A percentile compares a stretch with the other conserved stretches of the same genome.
Conservation (phyloP, 192 early-diverging fungal genomes). For the Backusella mclennaniae region DNA sequence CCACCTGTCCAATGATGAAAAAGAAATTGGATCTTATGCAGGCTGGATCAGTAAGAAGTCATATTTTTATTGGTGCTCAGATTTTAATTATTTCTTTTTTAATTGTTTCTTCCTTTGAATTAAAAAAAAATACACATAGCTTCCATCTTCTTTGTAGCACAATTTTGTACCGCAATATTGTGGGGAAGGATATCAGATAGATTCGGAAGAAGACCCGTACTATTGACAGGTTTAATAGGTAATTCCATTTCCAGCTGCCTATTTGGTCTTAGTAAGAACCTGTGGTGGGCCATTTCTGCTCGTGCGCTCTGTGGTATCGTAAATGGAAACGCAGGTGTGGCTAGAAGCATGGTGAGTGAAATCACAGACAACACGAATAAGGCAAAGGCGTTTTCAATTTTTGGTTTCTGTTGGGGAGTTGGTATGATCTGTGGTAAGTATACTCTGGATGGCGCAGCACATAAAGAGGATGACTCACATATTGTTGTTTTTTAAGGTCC, state of each 20-base stretch:
- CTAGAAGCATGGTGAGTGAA: slow-evolving; percentile 82
- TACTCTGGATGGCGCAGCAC: neutral
- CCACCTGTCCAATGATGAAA: slow-evolving; percentile 63
- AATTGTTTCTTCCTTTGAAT: neutral
- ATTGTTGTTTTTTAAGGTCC: slow-evolving; percentile 47
- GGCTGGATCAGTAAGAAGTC: slow-evolving; percentile 56
- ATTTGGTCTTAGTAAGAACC: slow-evolving; percentile 69
- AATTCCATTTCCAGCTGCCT: slow-evolving; percentile 64
- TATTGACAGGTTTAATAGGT: slow-evolving; percentile 78
- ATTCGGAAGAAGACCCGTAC: slow-evolving; percentile 76
- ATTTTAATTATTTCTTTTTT: slow-evolving; percentile 8
- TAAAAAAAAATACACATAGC: slow-evolving; percentile 29
- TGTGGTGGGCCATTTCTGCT: slow-evolving; percentile 57
- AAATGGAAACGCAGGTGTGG: slow-evolving; percentile 78
- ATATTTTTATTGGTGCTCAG: neutral
- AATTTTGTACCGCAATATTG: slow-evolving; percentile 65
- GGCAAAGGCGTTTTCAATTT: slow-evolving; percentile 70
- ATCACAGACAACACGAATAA: slow-evolving; percentile 83
- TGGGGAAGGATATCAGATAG: slow-evolving; percentile 79
- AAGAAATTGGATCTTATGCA: slow-evolving; percentile 82
- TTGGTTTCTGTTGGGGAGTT: slow-evolving; percentile 72
- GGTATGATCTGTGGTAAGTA: slow-evolving; percentile 46
- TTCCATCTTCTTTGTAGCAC: slow-evolving; percentile 68
- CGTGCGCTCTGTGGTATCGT: slow-evolving; percentile 68
- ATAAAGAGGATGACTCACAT: neutral